phyloP scores from a whole-genome alignment of 306 rosid genomes.

The Leucaena leucocephala region DNA sequence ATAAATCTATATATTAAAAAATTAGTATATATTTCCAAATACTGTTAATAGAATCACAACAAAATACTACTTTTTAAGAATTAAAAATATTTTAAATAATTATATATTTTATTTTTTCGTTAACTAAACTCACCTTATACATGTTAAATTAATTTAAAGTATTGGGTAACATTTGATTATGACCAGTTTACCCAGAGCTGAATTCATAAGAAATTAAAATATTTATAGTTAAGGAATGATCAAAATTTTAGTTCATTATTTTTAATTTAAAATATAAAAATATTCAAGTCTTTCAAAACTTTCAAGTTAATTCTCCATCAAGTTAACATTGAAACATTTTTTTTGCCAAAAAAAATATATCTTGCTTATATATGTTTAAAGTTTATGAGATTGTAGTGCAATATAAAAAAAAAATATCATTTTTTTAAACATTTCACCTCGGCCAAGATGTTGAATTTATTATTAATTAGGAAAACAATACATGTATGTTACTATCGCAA shows the following conservation, averaged over 20 bases:
- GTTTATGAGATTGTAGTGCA: no score
- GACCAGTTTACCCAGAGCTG: background rate
- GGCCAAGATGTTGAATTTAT: background rate
- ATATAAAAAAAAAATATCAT: no score
- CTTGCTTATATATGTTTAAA: background rate
- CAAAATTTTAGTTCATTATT: background rate
- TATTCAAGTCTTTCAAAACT: background rate
- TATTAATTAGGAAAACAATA: background rate
- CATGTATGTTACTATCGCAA: no score
- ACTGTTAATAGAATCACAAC: no score
- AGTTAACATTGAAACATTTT: background rate
- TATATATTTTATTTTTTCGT: no score
- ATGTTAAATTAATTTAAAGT: background rate
- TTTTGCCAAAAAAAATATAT: background rate
- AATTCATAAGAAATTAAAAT: background rate
- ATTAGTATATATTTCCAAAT: no score
- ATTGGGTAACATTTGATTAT: background rate
- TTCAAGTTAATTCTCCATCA: background rate
- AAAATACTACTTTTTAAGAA: no score
- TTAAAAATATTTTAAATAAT: no score
- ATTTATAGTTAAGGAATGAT: background rate
- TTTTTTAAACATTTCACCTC: no score
- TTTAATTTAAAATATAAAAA: background rate
- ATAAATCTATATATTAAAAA: no score
- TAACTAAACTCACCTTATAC: no score